A percentile compares a stretch with the other conserved stretches of the same genome.
These are phyloP conservation scores for Adansonia gregorii DNA, from an alignment of 441 rosid genomes.

Conservation along the genomic window DNA sequence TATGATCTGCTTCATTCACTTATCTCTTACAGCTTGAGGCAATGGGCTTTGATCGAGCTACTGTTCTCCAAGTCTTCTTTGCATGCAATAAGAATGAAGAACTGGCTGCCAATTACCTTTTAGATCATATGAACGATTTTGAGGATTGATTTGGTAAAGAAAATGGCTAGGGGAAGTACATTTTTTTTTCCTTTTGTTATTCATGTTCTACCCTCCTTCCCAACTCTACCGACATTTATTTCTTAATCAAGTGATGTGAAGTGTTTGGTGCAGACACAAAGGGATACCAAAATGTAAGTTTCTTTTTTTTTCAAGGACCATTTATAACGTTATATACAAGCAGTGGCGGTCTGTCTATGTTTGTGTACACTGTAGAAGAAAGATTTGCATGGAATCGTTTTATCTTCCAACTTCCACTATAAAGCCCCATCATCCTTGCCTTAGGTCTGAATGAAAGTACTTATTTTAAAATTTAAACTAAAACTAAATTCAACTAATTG, in stretches of 20 bases:
- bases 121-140: conserved; percentile 88
- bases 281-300: conserved; percentile 33
- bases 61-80: conserved; percentile 83
- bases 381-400: not conserved
- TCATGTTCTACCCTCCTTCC: conserved; percentile 1
- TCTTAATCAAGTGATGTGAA: conserved; percentile 31
- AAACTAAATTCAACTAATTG: too few species aligned
- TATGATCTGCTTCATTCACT: not conserved
- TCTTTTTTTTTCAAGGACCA: conserved; percentile 25
- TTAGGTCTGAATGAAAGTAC: too few species aligned
- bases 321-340: conserved; percentile 20
- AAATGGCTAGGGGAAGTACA: conserved; percentile 19
- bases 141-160: conserved; percentile 52
- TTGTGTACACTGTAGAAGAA: not conserved
- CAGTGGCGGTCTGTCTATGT: not conserved
- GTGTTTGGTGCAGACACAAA: conserved; percentile 34
- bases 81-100: conserved; percentile 98
- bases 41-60: conserved; percentile 85
- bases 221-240: conserved; percentile 15
- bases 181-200: not conserved
- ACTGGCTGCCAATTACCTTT: conserved; percentile 91
- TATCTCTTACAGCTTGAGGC: conserved; percentile 70
- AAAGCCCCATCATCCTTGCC: too few species aligned
- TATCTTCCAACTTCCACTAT: too few species aligned
- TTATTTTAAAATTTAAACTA: too few species aligned